A percentile compares a stretch with the other conserved stretches of the same genome.
phyloP scores from a whole-genome alignment of 2,329 filamentous ascomycete genomes.

The Colletotrichum chlorophyti region DNA sequence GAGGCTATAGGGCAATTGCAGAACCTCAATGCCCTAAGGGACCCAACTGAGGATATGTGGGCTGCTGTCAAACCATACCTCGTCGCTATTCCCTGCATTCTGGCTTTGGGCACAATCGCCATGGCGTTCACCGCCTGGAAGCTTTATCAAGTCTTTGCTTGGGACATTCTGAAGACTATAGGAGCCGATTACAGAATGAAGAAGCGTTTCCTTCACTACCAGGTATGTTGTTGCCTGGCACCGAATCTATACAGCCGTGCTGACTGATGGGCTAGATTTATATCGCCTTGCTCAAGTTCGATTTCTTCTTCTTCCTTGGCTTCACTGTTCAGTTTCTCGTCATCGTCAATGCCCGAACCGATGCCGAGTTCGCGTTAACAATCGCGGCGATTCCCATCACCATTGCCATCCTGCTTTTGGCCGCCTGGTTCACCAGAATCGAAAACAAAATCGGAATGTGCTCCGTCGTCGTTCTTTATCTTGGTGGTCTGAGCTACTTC shows the following conservation, averaged over 20 bases:
- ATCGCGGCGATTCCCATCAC: constrained; percentile 91
- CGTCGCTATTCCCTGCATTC: constrained; percentile 83
- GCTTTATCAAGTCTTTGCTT: constrained; percentile 97
- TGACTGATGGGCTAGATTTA: constrained; percentile 74
- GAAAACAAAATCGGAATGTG: constrained; percentile 84
- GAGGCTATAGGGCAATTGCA: constrained; percentile 70
- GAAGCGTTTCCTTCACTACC: constrained; percentile 93
- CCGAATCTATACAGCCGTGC: neutral
- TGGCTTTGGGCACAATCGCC: constrained; percentile 75
- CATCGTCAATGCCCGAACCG: constrained; percentile 74
- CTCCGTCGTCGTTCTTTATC: constrained; percentile 81
- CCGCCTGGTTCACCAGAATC: constrained; percentile 82
- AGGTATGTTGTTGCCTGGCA: constrained; percentile 63
- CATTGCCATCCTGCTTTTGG: constrained; percentile 83
- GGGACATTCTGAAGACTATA: constrained; percentile 99
- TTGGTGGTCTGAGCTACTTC: constrained; percentile 92
- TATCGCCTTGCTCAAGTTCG: constrained; percentile 96
- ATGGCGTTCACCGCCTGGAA: constrained; percentile 89
- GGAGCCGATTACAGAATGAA: constrained; percentile 97
- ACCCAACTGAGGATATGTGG: constrained; percentile 64
- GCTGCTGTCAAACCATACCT: constrained; percentile 74
- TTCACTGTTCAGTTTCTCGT: constrained; percentile 99
- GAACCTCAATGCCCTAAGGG: constrained; percentile 39
- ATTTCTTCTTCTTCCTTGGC: constrained; percentile 99
- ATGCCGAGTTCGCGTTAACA: constrained; percentile 84